These are phyloP conservation scores for Pichia occidentalis DNA, from an alignment of 805 yeast genomes.

Conservation along the genomic window DNA sequence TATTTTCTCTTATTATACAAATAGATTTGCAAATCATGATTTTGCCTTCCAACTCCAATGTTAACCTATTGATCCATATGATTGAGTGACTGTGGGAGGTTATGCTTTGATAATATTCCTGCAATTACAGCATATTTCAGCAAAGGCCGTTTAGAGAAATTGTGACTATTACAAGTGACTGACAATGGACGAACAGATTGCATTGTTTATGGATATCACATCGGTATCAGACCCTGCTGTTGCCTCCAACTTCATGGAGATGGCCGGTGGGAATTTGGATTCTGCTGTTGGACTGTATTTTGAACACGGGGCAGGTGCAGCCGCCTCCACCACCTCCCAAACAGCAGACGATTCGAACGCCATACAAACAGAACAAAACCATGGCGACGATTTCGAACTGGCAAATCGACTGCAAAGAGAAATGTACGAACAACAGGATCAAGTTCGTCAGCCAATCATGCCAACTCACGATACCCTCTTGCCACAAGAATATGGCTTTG, in stretches of 20 bases:
- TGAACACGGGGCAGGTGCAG: conserved; percentile 48
- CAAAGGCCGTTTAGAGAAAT: too few species aligned
- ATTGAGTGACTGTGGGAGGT: too few species aligned
- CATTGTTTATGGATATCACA: conserved; percentile 79
- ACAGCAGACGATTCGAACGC: conserved; percentile 1
- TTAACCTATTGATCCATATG: too few species aligned
- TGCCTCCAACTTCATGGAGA: conserved; percentile 72
- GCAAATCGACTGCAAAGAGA: conserved; percentile 62
- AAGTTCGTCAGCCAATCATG: conserved; percentile 72
- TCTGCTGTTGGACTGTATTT: conserved; percentile 78
- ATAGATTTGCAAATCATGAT: too few species aligned
- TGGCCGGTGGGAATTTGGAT: conserved; percentile 72
- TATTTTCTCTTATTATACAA: too few species aligned
- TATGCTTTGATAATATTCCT: too few species aligned
- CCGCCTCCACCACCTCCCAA: neutral
- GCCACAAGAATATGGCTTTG: conserved; percentile 21
- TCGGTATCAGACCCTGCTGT: conserved; percentile 57
- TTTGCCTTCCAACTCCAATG: too few species aligned
- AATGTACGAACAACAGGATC: conserved; percentile 44
- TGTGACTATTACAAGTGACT: too few species aligned
- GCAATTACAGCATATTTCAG: too few species aligned
- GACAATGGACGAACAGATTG: conserved; percentile 19
- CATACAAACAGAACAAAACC: conserved; percentile 6
- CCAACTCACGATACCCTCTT: conserved; percentile 63
- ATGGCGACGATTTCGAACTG: conserved; percentile 22